These are phyloP conservation scores for Chaetomium fimeti DNA, from an alignment of 495 filamentous ascomycete genomes.

Conservation along the genomic window DNA sequence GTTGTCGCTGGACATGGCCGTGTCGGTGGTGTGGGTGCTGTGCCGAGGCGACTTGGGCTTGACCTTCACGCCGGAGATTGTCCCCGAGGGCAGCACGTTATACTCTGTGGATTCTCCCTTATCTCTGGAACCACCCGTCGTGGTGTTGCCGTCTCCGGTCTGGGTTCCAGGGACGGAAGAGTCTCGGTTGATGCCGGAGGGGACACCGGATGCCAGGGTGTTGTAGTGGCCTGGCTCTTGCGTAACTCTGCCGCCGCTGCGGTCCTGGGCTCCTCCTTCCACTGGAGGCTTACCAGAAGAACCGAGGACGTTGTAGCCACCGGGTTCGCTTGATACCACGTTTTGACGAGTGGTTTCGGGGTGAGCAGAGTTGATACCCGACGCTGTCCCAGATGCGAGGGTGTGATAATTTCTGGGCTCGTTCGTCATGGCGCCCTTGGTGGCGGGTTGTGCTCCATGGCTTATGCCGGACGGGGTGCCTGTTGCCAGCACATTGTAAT, in stretches of 20 bases:
- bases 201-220: constrained; percentile 32
- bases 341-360: background rate
- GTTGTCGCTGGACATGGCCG: constrained; percentile 7
- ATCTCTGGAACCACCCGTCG: background rate
- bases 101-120: constrained; percentile 17
- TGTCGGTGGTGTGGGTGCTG: constrained; percentile 7
- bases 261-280: background rate
- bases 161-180: background rate
- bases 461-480: constrained; percentile 4
- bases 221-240: constrained; percentile 31
- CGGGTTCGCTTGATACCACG: background rate
- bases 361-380: constrained; percentile 21
- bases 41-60: constrained; percentile 13
- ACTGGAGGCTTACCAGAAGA: background rate
- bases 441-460: background rate
- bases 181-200: constrained; percentile 33
- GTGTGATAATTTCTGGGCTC: constrained; percentile 28
- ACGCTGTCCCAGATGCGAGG: constrained; percentile 20
- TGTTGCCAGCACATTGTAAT: constrained; percentile 2
- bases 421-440: constrained; percentile 1
- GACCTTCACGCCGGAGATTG: constrained; percentile 31
- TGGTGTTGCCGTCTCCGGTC: background rate
- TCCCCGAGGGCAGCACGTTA: constrained; percentile 30
- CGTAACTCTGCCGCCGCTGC: background rate
- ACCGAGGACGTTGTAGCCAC: background rate